Base-by-base conservation (phyloP, 495 filamentous ascomycete genomes). In the Zalerion maritima region DNA sequence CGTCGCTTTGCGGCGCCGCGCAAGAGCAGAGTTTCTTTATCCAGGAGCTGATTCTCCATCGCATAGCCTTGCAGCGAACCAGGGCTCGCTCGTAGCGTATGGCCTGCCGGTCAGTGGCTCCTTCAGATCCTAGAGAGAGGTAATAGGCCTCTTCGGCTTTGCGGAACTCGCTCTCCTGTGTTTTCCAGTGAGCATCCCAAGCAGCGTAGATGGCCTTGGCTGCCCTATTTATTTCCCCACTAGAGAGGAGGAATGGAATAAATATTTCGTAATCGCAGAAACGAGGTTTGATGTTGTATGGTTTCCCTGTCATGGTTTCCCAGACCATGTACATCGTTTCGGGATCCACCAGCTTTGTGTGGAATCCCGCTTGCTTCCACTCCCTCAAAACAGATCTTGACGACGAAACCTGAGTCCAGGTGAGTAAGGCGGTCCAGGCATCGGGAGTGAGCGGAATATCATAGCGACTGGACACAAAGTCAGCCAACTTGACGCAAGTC, bases 371-470 rank as follows among this genome's bases (percentile, higher is more conserved):
- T 0, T n/a, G 9, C 28, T 38, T 39, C 50, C 54, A 57, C n/a
- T 37, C 49, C 2, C 31, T 40, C 7, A 37, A 32, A 15, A 31
- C 27, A 3, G 50, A 38, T 12, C 37, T 42, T 1, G 39, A 31
- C 13, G 36, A 27, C 35, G 44, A 41, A 19, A 58, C 28, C 28
- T 54, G 45, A 7, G 50, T 38, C 56, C 54, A 58, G 23, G 50
- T 41, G 10, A 60, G 31, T 6, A 60, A 33, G 1, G 43, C 37
- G 15, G 39, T 41, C 56, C 56, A 58, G 18, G 47, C 25, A 7
- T 32, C 19, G 1, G 19, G 19, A 2, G 56, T 31, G 12, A 60
- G 46, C 2, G 34, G 27, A 8, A 60, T 45, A n/a, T 24, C 8
- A 17, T 48, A 46, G 0, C 6, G 30, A 5, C 27, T 30, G 5